Evolutionary conservation across 2,329 filamentous ascomycete genomes (phyloP), one percentile per base, ranked within the genome.

Genomic region (Colletotrichum caudatum): DNA sequence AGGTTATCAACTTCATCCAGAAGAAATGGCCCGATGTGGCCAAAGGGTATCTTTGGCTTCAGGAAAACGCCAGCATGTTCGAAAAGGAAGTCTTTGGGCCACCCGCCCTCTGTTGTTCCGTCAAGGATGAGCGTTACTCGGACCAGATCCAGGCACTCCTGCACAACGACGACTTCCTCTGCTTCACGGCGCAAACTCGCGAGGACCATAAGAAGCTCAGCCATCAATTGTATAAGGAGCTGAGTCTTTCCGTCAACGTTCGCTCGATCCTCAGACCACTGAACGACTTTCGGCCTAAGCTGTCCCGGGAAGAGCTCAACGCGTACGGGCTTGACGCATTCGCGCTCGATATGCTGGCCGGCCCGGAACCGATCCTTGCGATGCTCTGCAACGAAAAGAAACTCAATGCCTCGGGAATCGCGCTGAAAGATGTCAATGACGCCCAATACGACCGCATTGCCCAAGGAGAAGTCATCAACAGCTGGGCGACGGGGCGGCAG

Each of bases 301-400:
- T 93, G 6, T 82, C 87, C 0, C 75, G 78, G 7, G 84, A 90
- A 11, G 84, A 93, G 64, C 80, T 94, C 67, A 77, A 77, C 64
- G 71, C 76, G 51, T 69, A 90, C 80, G 94, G 94, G 0, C 88
- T 99, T 61, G 92, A 97, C 74, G 91, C 92, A 2, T 97, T 93
- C 83, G 91, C 94, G 0, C 85, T 93, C 35, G 93, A 98, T 77
- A 93, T 88, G 70, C 78, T 99, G 7, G 87, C 91, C 44, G 96
- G 95, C 0, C 97, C 97, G 0, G 90, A 92, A 1, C 88, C 93
- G 1, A 93, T 99, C 1, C 83, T 98, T 44, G 92, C 94, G 8
- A 96, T 97, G 92, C 88, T 99, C 29, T 98, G 94, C 80, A 88
- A 90, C 16, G 91, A 93, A 75, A 89, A 87, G 69, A 87, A 84